phyloP scores from a whole-genome alignment of 75 land plant species.

The Azolla pinnata region DNA sequence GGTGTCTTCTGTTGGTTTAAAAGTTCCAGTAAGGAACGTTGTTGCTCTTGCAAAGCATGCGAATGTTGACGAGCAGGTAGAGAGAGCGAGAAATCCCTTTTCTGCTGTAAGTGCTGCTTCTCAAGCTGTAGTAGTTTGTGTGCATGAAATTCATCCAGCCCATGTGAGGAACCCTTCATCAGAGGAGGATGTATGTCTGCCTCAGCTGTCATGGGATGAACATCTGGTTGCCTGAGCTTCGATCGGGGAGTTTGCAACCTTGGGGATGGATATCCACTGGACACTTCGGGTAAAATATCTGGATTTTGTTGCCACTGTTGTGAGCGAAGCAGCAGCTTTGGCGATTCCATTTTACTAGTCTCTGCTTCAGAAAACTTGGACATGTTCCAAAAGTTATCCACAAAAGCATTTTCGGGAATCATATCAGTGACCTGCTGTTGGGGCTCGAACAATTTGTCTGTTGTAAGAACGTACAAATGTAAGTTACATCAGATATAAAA shows the following conservation, averaged over 20 bases:
- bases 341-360: too few species aligned
- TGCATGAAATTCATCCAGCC: neutral
- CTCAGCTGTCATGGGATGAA: neutral
- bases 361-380: too few species aligned
- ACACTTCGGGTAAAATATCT: too few species aligned
- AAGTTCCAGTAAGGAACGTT: constrained; percentile 2
- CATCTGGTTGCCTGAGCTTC: neutral
- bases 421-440: too few species aligned
- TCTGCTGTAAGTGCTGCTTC: neutral
- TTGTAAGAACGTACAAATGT: too few species aligned
- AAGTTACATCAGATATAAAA: too few species aligned
- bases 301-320: too few species aligned
- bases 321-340: too few species aligned
- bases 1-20: neutral
- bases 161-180: neutral
- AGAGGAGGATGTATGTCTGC: neutral
- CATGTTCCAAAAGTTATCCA: too few species aligned
- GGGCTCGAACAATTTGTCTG: too few species aligned
- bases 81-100: neutral
- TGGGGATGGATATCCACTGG: neutral
- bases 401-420: too few species aligned
- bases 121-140: neutral
- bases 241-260: neutral
- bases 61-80: neutral
- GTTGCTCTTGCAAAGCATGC: constrained; percentile 13